phyloP scores from a whole-genome alignment of 257 asterid species.

The Fraxinus excelsior region DNA sequence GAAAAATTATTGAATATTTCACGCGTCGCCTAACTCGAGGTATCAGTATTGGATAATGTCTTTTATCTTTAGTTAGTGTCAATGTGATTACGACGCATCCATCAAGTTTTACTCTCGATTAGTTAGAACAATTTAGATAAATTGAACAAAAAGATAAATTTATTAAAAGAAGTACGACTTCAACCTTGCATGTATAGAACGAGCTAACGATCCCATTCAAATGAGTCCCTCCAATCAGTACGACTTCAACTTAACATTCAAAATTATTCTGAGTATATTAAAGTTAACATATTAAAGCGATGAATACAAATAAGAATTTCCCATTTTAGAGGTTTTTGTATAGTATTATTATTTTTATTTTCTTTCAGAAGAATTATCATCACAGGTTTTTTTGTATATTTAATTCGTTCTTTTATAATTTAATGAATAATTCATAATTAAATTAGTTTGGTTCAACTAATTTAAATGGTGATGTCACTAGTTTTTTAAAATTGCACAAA shows the following conservation, averaged over 20 bases:
- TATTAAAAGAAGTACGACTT: neutral
- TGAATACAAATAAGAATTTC: neutral
- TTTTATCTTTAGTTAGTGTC: slow-evolving; percentile 10
- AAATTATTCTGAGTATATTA: neutral
- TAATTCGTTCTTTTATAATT: neutral
- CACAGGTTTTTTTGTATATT: neutral
- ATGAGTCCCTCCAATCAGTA: too few species aligned
- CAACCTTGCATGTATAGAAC: neutral
- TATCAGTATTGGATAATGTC: slow-evolving; percentile 5
- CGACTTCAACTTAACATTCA: too few species aligned
- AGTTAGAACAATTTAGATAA: neutral
- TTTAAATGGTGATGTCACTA: slow-evolving; percentile 12
- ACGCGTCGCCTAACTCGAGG: slow-evolving; percentile 42
- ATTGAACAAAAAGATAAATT: neutral
- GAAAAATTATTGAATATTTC: slow-evolving; percentile 31
- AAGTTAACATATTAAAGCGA: neutral
- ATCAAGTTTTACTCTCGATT: neutral
- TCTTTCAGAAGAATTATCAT: neutral
- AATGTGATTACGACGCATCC: slow-evolving; percentile 10
- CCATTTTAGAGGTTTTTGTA: neutral
- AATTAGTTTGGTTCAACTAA: slow-evolving; percentile 22
- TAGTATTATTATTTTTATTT: neutral
- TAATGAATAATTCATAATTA: neutral
- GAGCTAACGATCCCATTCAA: neutral
- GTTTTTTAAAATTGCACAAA: neutral